Conservation (phyloP, 1,284 basidiomycete species). For the Sanghuangporus sanghuang region DNA sequence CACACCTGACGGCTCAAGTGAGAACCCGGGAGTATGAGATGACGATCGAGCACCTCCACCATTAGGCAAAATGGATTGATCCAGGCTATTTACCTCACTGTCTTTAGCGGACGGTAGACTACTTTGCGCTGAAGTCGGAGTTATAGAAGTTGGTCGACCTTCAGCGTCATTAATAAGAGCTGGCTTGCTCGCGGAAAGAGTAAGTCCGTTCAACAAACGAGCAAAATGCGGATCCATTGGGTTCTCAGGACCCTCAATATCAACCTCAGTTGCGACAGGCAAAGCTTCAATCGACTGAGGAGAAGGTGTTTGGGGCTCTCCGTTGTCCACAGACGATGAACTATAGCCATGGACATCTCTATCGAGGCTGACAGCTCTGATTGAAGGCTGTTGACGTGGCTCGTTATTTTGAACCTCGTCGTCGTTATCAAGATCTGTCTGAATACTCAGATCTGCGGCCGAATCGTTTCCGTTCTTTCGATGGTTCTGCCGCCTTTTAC, state of each 20-base stretch:
- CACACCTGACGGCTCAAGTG: neutral
- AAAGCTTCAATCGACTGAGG: constrained; percentile 41
- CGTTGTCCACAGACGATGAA: constrained; percentile 59
- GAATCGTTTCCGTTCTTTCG: constrained; percentile 24
- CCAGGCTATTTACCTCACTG: neutral
- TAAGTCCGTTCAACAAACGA: constrained; percentile 55
- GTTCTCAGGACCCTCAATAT: constrained; percentile 19
- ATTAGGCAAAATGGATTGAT: neutral
- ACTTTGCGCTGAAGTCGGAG: constrained; percentile 7
- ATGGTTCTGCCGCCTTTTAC: constrained; percentile 28
- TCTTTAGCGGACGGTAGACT: neutral
- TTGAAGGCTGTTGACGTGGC: neutral
- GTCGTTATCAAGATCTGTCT: constrained; percentile 18
- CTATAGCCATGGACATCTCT: constrained; percentile 50
- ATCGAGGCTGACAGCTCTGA: constrained; percentile 21
- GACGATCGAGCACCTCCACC: neutral
- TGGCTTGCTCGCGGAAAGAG: constrained; percentile 45
- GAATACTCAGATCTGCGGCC: constrained; percentile 19
- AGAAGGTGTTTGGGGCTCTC: constrained; percentile 59
- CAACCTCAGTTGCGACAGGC: constrained; percentile 27
- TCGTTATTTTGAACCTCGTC: constrained; percentile 2
- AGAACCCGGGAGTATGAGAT: neutral
- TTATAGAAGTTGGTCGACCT: constrained; percentile 6
- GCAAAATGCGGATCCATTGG: constrained; percentile 62
- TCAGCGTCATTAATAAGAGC: neutral